phyloP scores from a whole-genome alignment of 371 early-diverging fungal genomes.

The Rhizopus stolonifer region DNA sequence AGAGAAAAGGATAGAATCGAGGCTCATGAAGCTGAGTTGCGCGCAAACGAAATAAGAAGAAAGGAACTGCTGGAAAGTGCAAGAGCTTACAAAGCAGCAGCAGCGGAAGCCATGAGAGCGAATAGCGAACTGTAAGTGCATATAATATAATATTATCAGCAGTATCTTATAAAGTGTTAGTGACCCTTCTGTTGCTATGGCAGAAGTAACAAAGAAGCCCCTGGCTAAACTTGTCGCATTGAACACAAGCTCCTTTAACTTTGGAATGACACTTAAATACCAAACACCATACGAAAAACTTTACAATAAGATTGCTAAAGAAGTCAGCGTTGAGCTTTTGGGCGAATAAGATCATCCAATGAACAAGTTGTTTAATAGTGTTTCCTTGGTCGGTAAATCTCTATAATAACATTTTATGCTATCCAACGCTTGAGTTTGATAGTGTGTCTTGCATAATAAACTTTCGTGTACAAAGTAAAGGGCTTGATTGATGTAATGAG shows the following conservation, averaged over 20 bases:
- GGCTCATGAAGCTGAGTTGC: constrained; percentile 36
- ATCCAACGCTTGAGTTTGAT: too few relatives aligned
- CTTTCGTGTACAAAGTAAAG: too few relatives aligned
- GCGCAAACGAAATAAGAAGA: constrained; percentile 27
- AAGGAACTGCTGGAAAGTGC: constrained; percentile 25
- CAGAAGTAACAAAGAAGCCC: constrained; percentile 10
- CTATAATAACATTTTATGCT: too few relatives aligned
- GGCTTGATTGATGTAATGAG: too few relatives aligned
- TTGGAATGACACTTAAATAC: constrained; percentile 26
- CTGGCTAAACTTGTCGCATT: constrained; percentile 12
- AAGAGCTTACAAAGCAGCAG: constrained; percentile 13
- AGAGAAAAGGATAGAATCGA: constrained; percentile 41
- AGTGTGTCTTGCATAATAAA: too few relatives aligned
- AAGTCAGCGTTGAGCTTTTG: constrained; percentile 19
- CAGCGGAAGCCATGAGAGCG: background rate
- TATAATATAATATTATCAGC: too few relatives aligned
- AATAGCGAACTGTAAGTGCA: constrained; percentile 9
- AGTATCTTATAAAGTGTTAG: too few relatives aligned
- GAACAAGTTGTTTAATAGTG: too few relatives aligned
- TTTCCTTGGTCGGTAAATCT: too few relatives aligned
- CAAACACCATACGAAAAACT: constrained; percentile 31
- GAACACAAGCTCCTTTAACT: constrained; percentile 21
- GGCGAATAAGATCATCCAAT: too few relatives aligned
- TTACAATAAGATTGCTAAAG: constrained; percentile 20
- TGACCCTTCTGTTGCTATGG: constrained; percentile 13